Evolutionary conservation across 352 stramenopile genomes (phyloP).

Genomic region (Phytophthora sansomeana): DNA sequence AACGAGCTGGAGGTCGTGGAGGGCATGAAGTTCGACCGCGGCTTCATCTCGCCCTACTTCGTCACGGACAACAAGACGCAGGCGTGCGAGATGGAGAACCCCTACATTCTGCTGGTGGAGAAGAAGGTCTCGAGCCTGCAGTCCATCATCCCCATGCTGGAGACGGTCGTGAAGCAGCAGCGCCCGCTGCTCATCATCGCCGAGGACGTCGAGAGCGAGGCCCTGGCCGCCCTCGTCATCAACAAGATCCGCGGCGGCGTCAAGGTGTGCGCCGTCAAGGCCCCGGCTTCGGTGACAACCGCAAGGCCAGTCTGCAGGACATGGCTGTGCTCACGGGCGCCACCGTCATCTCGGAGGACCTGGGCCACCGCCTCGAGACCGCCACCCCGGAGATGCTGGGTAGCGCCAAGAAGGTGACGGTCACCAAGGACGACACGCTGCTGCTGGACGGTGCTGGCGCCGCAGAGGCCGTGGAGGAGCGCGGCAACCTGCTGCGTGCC

Average conservation of each 20-base stretch:
- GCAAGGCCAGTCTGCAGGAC: slow-evolving; percentile 99
- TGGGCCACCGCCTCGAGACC: slow-evolving; percentile 99
- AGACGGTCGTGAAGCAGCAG: slow-evolving; percentile 97
- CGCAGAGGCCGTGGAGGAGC: slow-evolving; percentile 95
- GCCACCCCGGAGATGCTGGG: slow-evolving; percentile 96
- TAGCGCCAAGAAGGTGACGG: slow-evolving; percentile 94
- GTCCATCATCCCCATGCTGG: slow-evolving; percentile 97
- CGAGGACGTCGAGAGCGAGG: slow-evolving; percentile 99
- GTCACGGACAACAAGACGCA: slow-evolving; percentile 99
- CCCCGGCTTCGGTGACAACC: slow-evolving; percentile 99
- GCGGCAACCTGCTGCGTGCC: slow-evolving; percentile 95
- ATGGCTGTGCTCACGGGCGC: slow-evolving; percentile 98
- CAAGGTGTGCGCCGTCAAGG: slow-evolving; percentile 99
- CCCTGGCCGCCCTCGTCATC: slow-evolving; percentile 98
- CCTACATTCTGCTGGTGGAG: slow-evolving; percentile 99
- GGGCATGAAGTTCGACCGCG: slow-evolving; percentile 99
- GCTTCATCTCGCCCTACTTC: slow-evolving; percentile 99
- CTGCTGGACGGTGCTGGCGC: slow-evolving; percentile 96
- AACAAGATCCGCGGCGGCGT: slow-evolving; percentile 99
- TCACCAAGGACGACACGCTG: slow-evolving; percentile 99
- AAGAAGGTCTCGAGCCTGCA: slow-evolving; percentile 99
- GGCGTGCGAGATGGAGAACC: slow-evolving; percentile 98
- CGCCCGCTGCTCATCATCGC: slow-evolving; percentile 99
- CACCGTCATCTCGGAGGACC: slow-evolving; percentile 98
- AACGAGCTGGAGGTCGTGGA: slow-evolving; percentile 99